Conservation (phyloP, 2,329 filamentous ascomycete genomes). For the Venturia oleaginea region DNA sequence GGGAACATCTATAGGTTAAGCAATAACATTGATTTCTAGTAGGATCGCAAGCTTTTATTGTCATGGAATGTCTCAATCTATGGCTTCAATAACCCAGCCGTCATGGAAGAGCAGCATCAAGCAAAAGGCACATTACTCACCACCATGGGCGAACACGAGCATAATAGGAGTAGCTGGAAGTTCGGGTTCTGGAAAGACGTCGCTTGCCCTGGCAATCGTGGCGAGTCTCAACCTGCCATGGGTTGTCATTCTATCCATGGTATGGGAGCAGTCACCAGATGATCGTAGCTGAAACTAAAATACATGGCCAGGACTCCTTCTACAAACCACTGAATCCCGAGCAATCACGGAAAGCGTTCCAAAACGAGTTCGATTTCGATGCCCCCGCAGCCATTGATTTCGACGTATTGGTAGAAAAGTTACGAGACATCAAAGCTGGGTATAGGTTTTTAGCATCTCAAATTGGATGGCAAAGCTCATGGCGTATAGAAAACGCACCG, state of each 20-base stretch:
- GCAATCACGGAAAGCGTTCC: slow-evolving; percentile 70
- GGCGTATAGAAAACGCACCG: slow-evolving; percentile 61
- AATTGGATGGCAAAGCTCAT: neutral
- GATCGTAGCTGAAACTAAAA: slow-evolving; percentile 20
- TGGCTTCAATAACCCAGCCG: neutral
- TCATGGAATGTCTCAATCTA: neutral
- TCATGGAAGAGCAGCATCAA: neutral
- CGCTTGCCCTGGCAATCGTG: slow-evolving; percentile 84
- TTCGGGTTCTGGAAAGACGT: slow-evolving; percentile 93
- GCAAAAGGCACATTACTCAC: slow-evolving; percentile 65
- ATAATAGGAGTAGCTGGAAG: slow-evolving; percentile 95
- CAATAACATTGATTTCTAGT: no score
- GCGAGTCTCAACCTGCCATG: slow-evolving; percentile 84
- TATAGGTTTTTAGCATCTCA: slow-evolving; percentile 35
- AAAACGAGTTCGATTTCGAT: slow-evolving; percentile 93
- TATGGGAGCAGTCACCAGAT: slow-evolving; percentile 33
- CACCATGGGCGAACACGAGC: slow-evolving; percentile 91
- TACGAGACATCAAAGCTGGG: slow-evolving; percentile 86
- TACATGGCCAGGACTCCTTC: slow-evolving; percentile 70
- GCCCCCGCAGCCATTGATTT: slow-evolving; percentile 92
- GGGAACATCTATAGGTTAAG: no score
- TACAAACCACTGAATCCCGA: slow-evolving; percentile 83
- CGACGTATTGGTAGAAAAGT: slow-evolving; percentile 68
- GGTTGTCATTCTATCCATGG: slow-evolving; percentile 97
- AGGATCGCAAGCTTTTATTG: neutral